Base-by-base conservation (phyloP, 257 asterid species). In the Solanum paucissectum region DNA sequence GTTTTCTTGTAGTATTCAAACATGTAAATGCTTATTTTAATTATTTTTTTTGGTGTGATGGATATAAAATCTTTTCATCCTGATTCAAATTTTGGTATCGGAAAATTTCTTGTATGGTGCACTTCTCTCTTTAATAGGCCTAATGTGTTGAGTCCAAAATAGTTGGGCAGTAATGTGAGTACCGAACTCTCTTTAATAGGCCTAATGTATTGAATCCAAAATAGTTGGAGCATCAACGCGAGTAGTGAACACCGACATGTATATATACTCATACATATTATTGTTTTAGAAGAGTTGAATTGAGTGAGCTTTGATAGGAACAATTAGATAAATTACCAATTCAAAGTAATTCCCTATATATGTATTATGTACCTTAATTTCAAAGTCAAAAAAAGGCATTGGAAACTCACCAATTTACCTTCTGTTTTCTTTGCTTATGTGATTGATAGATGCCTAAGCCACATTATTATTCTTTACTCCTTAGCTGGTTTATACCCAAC, bases 401-500 rank as follows among this genome's bases (percentile, higher is more conserved):
- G 90, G 89, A 87, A 42, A 89, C 87, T 83, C 87, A 89, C 90
- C 69, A 60, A 77, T 89, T 92, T 90, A 86, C 87, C 60, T 83
- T 90, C 9, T 52, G 2, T 52, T 86, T 9, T 75, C 62, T 52
- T 52, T 52, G 42, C 12, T 14, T 34, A 2, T 3, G 42, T 72
- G 82, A 40, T 68, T 60, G 84, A 88, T 88, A 85, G 91, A 91
- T 93, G 90, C 93, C 91, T 83, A 88, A 89, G 89, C 91, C 88
- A 81, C 68, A 16, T n/a, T 38, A 9, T n/a, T 76, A 90, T 69
- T 74, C 92, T 88, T 86, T 86, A 74, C 92, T 83, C 58, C 93
- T 87, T 72, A 55, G 96, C 90, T 94, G 98, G 91, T 91, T 90
- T 92, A 91, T 90, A 81, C 98, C 93, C 89, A 87, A 88, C 98